Base-by-base conservation (phyloP, 345 rosid genomes). In the Aethionema arabicum region DNA sequence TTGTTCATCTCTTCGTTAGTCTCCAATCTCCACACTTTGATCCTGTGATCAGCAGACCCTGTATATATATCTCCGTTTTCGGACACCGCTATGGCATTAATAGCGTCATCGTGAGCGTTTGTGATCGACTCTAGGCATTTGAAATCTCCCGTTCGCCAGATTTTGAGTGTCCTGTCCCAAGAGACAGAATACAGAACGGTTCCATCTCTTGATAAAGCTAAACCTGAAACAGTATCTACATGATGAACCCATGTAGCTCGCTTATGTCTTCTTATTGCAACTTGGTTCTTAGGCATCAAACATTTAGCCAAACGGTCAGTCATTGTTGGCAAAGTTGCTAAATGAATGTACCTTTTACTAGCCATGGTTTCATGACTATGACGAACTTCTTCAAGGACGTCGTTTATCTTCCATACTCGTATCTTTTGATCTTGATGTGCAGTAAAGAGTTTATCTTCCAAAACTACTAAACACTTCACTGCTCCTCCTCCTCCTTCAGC, bases 401-500 rank as follows among this genome's bases (percentile, higher is more conserved):
- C 62, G 40, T 56, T 79, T 57, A 86, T 82, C 76, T 72, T 89
- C 98, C 98, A 92, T 7, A 87, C 95, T 15, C 98, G 83, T 72
- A 92, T 92, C 79, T 89, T 92, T 35, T 89, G 86, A 64, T 92
- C 98, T 74, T 89, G 98, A 52, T 92, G 96, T 45, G 96, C 96
- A 59, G 87, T 92, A 61, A 92, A 85, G 45, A 92, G 91, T 44
- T 81, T 89, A 51, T 89, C 90, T 0, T 73, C 77, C 57, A 76
- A 68, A 16, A 89, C 81, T 14, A 85, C 78, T 53, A 92, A 66
- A 14, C 90, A 87, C 68, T 89, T 92, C 63, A 89, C 96, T 4
- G 95, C 83, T 15, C 96, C 95, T 3, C 90, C 87, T 3, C 50
- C 77, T 3, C 80, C 78, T 50, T 80, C 75, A 5, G 73, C 60